Evolutionary conservation across 768 basidiomycete genomes (phyloP), one percentile per base, ranked within the genome.

Genomic region (Fomitopsis pulvina): DNA sequence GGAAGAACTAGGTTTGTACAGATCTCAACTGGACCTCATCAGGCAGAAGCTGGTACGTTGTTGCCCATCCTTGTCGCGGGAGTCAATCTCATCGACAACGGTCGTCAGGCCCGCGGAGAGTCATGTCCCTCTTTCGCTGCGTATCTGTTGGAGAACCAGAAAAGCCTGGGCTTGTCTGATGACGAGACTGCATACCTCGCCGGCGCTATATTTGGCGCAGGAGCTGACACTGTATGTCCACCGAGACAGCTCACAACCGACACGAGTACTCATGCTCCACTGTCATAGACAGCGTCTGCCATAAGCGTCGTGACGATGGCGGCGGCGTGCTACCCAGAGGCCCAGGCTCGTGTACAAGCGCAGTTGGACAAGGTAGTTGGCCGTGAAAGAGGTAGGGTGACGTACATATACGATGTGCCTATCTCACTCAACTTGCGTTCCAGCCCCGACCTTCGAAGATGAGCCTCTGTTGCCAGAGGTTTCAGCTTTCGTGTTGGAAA

Each of bases 171-270:
- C 0, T 48, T 73, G n/a, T 47, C 45, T 4, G 66, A 70, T 4
- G 46, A 69, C 4, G 71, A 72, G 47, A 48, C 68, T 1, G 66
- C 64, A 4, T 74, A 70, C 49, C 45, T 73, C 6, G 66, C 70
- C 3, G 72, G 72, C 1, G 61, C 66, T 1, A 69, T 73, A 66
- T 74, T 71, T 52, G 67, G 68, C 20, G 72, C 71, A 1, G 72
- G 72, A 2, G 57, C 65, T 8, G 70, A 72, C 40, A 68, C 70
- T 4, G 72, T 73, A 40, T 25, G 66, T 50, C 11, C 18, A 38
- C 20, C 16, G 9, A 9, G 10, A 34, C 32, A 9, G 32, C n/a
- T 34, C 32, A 34, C 32, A 34, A n/a, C 9, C 32, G 9, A n/a
- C 10, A 9, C 32, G 32, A 34, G 9, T 9, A 34, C 32, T 9